A percentile compares a stretch with the other conserved stretches of the same genome.
Evolutionary conservation across 1,139 yeast genomes (phyloP).

Genomic region (Zygosaccharomyces sapae): DNA sequence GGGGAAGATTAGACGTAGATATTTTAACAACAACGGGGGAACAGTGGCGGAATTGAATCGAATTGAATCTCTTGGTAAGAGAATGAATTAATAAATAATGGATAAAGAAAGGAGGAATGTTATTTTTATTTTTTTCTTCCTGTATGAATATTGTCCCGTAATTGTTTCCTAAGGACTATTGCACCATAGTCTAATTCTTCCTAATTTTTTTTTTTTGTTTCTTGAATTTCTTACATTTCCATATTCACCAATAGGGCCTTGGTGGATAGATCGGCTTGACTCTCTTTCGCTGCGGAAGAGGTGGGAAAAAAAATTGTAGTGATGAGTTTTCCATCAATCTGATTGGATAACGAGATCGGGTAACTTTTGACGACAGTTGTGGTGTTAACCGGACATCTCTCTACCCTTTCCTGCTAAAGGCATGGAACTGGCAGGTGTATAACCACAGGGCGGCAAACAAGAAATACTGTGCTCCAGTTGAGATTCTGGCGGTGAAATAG

Average conservation of each 20-base stretch:
- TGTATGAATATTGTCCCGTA: not conserved
- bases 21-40: not conserved
- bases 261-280: slow-evolving; percentile 3
- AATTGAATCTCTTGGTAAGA: not conserved
- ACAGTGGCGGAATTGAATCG: not conserved
- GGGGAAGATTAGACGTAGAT: not conserved
- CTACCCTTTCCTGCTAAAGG: not conserved
- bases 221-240: not conserved
- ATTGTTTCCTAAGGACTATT: not conserved
- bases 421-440: not conserved
- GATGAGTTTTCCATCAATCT: slow-evolving; percentile 3
- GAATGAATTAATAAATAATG: not conserved
- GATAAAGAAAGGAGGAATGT: not conserved
- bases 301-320: not conserved
- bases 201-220: slow-evolving; percentile 1
- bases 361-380: not conserved
- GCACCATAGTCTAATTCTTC: not conserved
- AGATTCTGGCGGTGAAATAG: too few species aligned
- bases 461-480: not conserved
- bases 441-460: not conserved
- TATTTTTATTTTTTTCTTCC: too few species aligned
- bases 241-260: slow-evolving; percentile 1
- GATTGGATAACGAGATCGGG: not conserved
- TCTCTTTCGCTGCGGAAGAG: not conserved
- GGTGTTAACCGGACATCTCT: too few species aligned